Evolutionary conservation across 2,329 filamentous ascomycete genomes (phyloP).

Genomic region (Penicillium sp.): DNA sequence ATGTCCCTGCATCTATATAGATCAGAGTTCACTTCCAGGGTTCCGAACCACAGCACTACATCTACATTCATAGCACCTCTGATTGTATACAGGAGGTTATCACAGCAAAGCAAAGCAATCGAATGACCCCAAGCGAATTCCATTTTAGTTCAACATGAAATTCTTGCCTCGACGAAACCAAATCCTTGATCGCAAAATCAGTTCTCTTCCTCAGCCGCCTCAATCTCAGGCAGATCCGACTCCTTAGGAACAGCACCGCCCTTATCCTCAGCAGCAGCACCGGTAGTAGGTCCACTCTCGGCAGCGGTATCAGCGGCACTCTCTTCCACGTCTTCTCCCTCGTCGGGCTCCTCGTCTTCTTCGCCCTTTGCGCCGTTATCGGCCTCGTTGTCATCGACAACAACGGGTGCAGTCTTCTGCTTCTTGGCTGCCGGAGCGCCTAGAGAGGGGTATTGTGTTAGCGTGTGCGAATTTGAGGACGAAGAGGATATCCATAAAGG

Average conservation of each 20-base stretch:
- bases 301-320: constrained; percentile 32
- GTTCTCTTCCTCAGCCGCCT: constrained; percentile 29
- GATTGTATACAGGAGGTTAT: background rate
- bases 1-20: background rate
- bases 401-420: constrained; percentile 32
- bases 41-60: background rate
- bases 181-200: background rate
- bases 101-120: background rate
- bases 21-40: background rate
- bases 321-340: constrained; percentile 26
- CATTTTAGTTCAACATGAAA: background rate
- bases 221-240: constrained; percentile 32
- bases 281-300: constrained; percentile 35
- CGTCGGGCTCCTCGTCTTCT: constrained; percentile 18
- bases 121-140: background rate
- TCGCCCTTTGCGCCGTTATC: constrained; percentile 26
- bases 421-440: constrained; percentile 34
- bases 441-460: constrained; percentile 4
- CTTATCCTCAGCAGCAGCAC: constrained; percentile 37
- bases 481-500: background rate
- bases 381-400: constrained; percentile 19
- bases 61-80: background rate
- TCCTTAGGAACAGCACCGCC: constrained; percentile 32
- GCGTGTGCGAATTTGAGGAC: background rate
- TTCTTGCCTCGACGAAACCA: background rate